Base-by-base conservation (phyloP, 2,329 filamentous ascomycete species). In the Gremmenia infestans region DNA sequence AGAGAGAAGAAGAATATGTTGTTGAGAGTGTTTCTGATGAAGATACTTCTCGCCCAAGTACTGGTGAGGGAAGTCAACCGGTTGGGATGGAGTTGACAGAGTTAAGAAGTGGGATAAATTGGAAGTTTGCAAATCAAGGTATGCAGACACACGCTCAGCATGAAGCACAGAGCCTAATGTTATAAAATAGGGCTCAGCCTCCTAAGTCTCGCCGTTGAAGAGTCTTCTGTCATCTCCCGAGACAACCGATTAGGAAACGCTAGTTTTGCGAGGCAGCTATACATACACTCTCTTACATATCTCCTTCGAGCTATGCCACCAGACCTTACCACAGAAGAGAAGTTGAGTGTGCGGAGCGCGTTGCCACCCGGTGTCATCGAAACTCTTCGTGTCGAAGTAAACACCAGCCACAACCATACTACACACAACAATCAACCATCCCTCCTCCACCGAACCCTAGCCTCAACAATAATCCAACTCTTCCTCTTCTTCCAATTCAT, bases 231-330 rank as follows among this genome's bases (percentile, higher is more conserved):
- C 4, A 61, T 69, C 5, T 56, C 64, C 3, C 63, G 63, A 48
- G 64, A 67, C 37, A 53, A 60, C 4, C 61, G 66, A 43, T 70
- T 71, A 36, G 68, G 68, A 23, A 72, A 76, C 48, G 56, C 72
- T 2, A 65, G 69, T n/a, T 78, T 83, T 62, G 79, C 81, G 50
- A 78, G 85, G 25, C 81, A 82, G 60, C 76, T 86, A 9, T 88
- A 87, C 68, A 71, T 88, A 49, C 81, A 87, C 62, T 79, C 82
- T 56, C 70, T 86, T 4, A 78, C 80, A 2, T 87, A 87, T 67
- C 73, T 88, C 23, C 74, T 88, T n/a, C 78, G 78, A 58, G 85
- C 80, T 7, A 74, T 88, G 0, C 86, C 86, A 0, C 58, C 70
- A 1, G 74, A 86, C 50, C 76, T 88, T 32, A 79, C 78, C 35